Conservation (phyloP, 225 moss, liverwort and hornwort species). For the Sphagnum tenellum region DNA sequence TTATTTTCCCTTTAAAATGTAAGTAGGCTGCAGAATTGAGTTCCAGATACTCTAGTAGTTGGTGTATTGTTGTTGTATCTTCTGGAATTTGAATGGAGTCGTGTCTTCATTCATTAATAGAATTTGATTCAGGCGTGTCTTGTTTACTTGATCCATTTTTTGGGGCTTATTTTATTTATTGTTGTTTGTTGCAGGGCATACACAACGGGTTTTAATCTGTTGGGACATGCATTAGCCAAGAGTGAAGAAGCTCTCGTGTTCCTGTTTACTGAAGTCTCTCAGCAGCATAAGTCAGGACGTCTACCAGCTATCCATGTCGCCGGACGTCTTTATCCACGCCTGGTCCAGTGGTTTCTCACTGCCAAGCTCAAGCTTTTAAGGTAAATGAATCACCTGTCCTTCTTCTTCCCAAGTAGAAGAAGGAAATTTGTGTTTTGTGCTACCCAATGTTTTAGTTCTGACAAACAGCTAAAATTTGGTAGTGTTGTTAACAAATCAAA, state of each 20-base stretch:
- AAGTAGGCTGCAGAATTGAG: background rate
- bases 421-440: too few relatives aligned
- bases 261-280: slow-evolving; percentile 2
- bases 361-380: slow-evolving; percentile 21
- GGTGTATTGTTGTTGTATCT: background rate
- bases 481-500: too few relatives aligned
- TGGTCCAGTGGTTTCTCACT: slow-evolving; percentile 21
- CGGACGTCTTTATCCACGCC: slow-evolving; percentile 18
- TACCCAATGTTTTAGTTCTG: too few relatives aligned
- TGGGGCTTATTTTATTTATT: background rate
- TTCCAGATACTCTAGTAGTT: background rate
- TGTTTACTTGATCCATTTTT: background rate
- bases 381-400: slow-evolving; percentile 1
- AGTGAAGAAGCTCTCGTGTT: slow-evolving; percentile 23
- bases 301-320: slow-evolving; percentile 12
- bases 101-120: background rate
- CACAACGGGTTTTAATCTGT: slow-evolving; percentile 4
- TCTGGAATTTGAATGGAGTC: background rate
- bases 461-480: too few relatives aligned
- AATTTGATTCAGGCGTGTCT: background rate
- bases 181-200: slow-evolving; percentile 1
- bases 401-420: too few relatives aligned
- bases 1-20: background rate
- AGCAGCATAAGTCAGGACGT: background rate
- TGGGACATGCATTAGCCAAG: slow-evolving; percentile 7